Evolutionary conservation across 805 yeast species (phyloP).

Genomic region (Lachancea meyersii): DNA sequence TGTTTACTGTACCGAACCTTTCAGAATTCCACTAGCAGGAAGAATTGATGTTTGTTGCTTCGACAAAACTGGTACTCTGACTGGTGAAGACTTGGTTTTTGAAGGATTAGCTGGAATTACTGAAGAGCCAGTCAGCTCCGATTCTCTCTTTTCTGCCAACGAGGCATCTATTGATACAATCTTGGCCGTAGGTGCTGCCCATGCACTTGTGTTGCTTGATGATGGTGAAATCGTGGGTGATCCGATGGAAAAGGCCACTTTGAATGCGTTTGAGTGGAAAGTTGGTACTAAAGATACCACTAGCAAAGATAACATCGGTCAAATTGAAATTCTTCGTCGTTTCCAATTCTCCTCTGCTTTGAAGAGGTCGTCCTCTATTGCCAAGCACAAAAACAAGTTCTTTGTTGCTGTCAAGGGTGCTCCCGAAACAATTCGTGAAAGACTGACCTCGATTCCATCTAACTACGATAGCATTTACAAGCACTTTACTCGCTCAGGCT

Average conservation of each 20-base stretch:
- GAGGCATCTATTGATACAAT: conserved; percentile 68
- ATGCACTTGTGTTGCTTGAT: conserved; percentile 87
- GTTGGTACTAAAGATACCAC: conserved; percentile 73
- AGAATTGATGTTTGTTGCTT: conserved; percentile 97
- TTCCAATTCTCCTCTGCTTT: conserved; percentile 95
- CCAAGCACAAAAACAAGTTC: conserved; percentile 48
- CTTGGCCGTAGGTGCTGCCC: conserved; percentile 85
- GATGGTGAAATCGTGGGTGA: conserved; percentile 98
- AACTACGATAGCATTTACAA: conserved; percentile 81
- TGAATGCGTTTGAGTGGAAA: conserved; percentile 80
- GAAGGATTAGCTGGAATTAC: conserved; percentile 90
- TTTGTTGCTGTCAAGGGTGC: conserved; percentile 95
- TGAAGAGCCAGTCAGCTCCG: conserved; percentile 40
- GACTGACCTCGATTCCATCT: conserved; percentile 65
- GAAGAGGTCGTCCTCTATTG: conserved; percentile 88
- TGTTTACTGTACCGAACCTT: conserved; percentile 96
- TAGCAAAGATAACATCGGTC: conserved; percentile 39
- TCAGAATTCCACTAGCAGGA: conserved; percentile 96
- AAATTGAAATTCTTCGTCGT: conserved; percentile 75
- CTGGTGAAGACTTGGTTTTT: conserved; percentile 92
- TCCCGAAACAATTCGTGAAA: conserved; percentile 84
- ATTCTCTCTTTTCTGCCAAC: conserved; percentile 44
- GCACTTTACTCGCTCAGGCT: conserved; percentile 89
- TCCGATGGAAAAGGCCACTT: conserved; percentile 97
- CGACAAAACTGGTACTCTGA: conserved; percentile 96